Evolutionary conservation across 768 basidiomycete genomes (phyloP).

Genomic region (Rhodotorula graminis): DNA sequence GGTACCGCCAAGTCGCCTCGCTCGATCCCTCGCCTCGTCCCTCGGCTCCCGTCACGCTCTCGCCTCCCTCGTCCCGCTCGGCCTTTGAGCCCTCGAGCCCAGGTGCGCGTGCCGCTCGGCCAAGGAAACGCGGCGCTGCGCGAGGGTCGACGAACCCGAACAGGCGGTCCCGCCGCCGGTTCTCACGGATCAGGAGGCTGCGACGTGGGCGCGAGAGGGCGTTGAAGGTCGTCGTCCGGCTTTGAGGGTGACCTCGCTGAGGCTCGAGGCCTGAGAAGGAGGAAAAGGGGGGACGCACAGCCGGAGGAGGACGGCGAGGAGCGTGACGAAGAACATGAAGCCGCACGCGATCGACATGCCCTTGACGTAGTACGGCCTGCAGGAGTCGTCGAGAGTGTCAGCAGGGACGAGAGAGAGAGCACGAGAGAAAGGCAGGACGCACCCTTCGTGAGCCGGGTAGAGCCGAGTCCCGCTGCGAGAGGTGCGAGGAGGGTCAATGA

Average conservation of each 20-base stretch:
- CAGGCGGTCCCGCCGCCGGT: neutral
- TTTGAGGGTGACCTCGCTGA: too few relatives aligned
- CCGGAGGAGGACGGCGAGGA: neutral
- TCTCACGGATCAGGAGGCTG: neutral
- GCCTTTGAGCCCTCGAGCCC: too few relatives aligned
- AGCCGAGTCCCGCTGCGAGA: constrained; percentile 1
- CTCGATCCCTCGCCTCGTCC: neutral
- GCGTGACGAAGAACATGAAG: constrained; percentile 2
- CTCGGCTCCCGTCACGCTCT: neutral
- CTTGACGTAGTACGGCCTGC: constrained; percentile 23
- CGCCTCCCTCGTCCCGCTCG: too few relatives aligned
- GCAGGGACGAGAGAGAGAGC: neutral
- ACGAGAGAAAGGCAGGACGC: neutral
- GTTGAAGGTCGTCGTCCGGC: neutral
- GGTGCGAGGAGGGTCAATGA: too few relatives aligned
- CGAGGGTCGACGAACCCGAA: constrained; percentile 13
- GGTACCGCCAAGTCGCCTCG: neutral
- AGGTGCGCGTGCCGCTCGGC: neutral
- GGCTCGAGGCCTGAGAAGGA: neutral
- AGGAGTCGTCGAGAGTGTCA: rapidly evolving
- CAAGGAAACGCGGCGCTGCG: too few relatives aligned
- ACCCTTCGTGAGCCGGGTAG: constrained; percentile 3
- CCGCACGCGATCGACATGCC: constrained; percentile 17
- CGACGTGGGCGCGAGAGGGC: neutral
- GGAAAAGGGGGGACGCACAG: neutral